These are phyloP conservation scores for Sarcomyxa edulis DNA, from an alignment of 768 basidiomycete species.

Conservation along the genomic window DNA sequence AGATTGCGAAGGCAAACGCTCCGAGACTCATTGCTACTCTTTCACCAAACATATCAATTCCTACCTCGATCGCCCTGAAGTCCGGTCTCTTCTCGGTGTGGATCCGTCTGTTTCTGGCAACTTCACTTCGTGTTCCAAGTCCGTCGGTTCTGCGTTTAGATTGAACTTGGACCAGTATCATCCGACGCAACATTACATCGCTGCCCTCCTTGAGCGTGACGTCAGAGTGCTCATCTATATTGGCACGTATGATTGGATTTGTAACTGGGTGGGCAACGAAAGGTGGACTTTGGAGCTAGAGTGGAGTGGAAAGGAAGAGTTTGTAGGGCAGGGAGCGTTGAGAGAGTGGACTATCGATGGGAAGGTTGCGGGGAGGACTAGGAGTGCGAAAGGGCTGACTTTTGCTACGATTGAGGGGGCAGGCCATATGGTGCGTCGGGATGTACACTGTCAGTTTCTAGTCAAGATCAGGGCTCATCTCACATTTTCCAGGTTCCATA, in stretches of 20 bases:
- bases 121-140: slow-evolving; percentile 25
- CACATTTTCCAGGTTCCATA: slow-evolving; percentile 40
- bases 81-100: slow-evolving; percentile 58
- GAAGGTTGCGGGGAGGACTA: slow-evolving; percentile 30
- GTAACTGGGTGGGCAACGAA: slow-evolving; percentile 74
- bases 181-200: slow-evolving; percentile 51
- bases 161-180: slow-evolving; percentile 35
- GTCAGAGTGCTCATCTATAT: slow-evolving; percentile 67
- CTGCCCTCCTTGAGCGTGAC: slow-evolving; percentile 65
- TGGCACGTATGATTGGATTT: slow-evolving; percentile 69
- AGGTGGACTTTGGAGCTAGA: slow-evolving; percentile 65
- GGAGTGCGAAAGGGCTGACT: slow-evolving; percentile 46
- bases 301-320: slow-evolving; percentile 59
- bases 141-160: slow-evolving; percentile 45
- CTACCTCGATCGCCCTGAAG: slow-evolving; percentile 57
- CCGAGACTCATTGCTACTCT: slow-evolving; percentile 52
- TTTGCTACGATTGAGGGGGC: slow-evolving; percentile 62
- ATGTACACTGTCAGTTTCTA: neutral
- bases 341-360: slow-evolving; percentile 57
- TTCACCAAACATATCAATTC: slow-evolving; percentile 50
- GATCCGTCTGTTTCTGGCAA: slow-evolving; percentile 34
- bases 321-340: slow-evolving; percentile 31
- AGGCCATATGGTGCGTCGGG: slow-evolving; percentile 60
- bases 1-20: slow-evolving; percentile 43
- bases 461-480: slow-evolving; percentile 2